Evolutionary conservation across 2,329 filamentous ascomycete species (phyloP).

Genomic region (Colletotrichum horii): DNA sequence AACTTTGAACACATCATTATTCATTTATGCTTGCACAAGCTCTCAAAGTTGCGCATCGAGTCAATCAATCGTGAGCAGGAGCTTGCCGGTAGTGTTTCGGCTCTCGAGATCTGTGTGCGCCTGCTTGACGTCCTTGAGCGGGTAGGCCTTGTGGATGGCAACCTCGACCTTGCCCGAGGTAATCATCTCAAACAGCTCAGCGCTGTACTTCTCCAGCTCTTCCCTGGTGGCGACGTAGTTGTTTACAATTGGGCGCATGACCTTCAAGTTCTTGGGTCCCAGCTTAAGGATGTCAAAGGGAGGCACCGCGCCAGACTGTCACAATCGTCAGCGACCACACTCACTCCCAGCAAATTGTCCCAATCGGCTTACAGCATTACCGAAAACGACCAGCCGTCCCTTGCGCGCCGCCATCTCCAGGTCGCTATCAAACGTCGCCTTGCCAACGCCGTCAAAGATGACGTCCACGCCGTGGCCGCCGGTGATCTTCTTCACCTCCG

Average conservation of each 20-base stretch:
- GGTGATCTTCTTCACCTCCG: conserved; percentile 71
- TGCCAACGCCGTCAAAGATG: conserved; percentile 87
- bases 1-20: not conserved
- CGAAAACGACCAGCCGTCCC: conserved; percentile 79
- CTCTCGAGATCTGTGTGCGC: conserved; percentile 83
- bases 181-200: conserved; percentile 77
- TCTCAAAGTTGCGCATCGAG: not conserved
- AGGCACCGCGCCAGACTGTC: conserved; percentile 72
- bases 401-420: conserved; percentile 78
- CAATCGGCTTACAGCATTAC: conserved; percentile 69
- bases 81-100: conserved; percentile 83
- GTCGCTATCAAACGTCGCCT: conserved; percentile 81
- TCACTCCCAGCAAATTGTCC: not conserved
- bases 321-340: not conserved
- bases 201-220: conserved; percentile 73
- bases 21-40: not conserved
- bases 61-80: conserved; percentile 71
- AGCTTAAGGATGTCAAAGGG: conserved; percentile 65
- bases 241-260: conserved; percentile 77
- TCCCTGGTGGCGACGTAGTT: conserved; percentile 73
- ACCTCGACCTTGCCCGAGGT: conserved; percentile 72
- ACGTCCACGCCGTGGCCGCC: conserved; percentile 74
- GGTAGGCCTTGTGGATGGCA: conserved; percentile 78
- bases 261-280: conserved; percentile 75
- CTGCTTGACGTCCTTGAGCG: conserved; percentile 71